Evolutionary conservation across 768 basidiomycete species (phyloP).

Genomic region (Amanita rimosa): DNA sequence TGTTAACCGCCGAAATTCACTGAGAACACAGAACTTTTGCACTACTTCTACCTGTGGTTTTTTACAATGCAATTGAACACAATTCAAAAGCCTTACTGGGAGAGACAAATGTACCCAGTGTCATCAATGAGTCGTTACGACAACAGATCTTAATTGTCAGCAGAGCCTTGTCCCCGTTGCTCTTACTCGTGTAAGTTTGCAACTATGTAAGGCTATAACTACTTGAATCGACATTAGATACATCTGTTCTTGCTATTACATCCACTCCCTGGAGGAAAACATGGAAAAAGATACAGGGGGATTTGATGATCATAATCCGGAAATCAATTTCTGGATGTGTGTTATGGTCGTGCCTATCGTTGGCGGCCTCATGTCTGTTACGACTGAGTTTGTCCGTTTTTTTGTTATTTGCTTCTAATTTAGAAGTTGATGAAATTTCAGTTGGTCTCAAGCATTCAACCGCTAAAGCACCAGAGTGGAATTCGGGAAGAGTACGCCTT

Average conservation of each 20-base stretch:
- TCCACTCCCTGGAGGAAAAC: slow-evolving; percentile 53
- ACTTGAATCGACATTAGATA: slow-evolving; percentile 30
- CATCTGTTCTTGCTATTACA: slow-evolving; percentile 51
- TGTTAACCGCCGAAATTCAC: background rate
- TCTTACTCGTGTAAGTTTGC: slow-evolving; percentile 43
- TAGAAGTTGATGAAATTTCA: background rate
- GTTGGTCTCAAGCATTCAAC: background rate
- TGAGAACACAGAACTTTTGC: slow-evolving; percentile 37
- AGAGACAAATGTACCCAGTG: slow-evolving; percentile 6
- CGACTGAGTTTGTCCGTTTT: slow-evolving; percentile 54
- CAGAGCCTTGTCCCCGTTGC: slow-evolving; percentile 51
- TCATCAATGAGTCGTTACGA: slow-evolving; percentile 32
- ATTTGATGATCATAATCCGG: slow-evolving; percentile 2
- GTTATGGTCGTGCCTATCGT: slow-evolving; percentile 36
- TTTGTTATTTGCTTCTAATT: background rate
- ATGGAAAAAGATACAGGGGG: background rate
- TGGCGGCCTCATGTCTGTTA: slow-evolving; percentile 52
- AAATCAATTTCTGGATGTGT: slow-evolving; percentile 56
- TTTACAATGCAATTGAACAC: slow-evolving; percentile 47
- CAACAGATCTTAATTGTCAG: slow-evolving; percentile 47
- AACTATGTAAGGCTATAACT: background rate
- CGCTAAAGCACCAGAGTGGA: background rate
- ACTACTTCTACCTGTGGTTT: slow-evolving; percentile 53
- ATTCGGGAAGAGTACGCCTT: background rate
- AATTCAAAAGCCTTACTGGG: slow-evolving; percentile 11